phyloP scores from a whole-genome alignment of 768 basidiomycete species.

The Rhodotorula toruloides region DNA sequence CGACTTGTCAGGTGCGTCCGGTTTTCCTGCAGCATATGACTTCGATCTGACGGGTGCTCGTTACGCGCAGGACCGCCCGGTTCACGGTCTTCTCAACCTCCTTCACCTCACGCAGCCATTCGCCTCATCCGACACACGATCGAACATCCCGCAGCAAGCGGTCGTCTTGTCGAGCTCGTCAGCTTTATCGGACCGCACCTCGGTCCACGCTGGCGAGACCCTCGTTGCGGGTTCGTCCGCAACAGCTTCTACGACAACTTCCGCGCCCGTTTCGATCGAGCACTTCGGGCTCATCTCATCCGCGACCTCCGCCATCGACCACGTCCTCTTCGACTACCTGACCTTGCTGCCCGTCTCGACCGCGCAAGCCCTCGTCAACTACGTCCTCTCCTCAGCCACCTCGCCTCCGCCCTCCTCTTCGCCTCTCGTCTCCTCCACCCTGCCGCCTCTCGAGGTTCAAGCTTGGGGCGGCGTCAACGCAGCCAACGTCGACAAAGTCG shows the following conservation, averaged over 20 bases:
- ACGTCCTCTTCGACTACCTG: constrained; percentile 27
- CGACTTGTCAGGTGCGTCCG: background rate
- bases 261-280: background rate
- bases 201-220: constrained; percentile 23
- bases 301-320: constrained; percentile 10
- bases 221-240: constrained; percentile 1
- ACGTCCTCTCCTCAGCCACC: constrained; percentile 6
- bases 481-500: background rate
- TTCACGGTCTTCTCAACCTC: constrained; percentile 25
- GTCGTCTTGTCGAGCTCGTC: background rate
- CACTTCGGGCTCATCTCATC: constrained; percentile 8
- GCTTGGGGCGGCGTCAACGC: constrained; percentile 16
- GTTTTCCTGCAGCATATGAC: background rate
- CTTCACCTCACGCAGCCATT: constrained; percentile 18
- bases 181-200: background rate
- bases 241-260: background rate
- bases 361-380: constrained; percentile 1
- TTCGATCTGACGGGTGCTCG: background rate
- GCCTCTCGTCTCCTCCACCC: background rate
- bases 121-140: constrained; percentile 4
- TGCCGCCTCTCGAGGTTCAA: constrained; percentile 11
- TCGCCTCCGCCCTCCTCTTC: background rate
- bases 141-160: background rate
- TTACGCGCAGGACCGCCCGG: constrained; percentile 15
- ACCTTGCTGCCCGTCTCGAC: background rate